Percentiles rank a stretch among this genome's conserved stretches.
Conservation (phyloP, 2,329 filamentous ascomycete genomes). For the Verticillium longisporum region DNA sequence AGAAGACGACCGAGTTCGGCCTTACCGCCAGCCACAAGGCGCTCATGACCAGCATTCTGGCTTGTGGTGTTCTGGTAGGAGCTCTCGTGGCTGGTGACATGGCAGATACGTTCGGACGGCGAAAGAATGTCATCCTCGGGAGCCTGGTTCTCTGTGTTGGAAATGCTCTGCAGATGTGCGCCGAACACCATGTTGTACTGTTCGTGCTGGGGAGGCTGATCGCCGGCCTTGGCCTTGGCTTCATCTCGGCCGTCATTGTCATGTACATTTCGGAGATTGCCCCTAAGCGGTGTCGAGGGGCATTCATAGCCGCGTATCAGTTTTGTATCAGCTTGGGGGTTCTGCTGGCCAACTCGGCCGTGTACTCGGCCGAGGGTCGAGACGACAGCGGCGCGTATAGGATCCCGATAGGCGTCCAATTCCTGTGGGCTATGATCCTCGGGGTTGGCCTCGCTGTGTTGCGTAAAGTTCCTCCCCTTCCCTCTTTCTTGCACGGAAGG, state of each 20-base stretch:
- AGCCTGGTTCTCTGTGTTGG: slow-evolving; percentile 54
- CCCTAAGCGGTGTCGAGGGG: slow-evolving; percentile 60
- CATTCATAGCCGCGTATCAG: slow-evolving; percentile 68
- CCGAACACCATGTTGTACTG: slow-evolving; percentile 40
- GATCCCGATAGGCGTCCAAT: slow-evolving; percentile 65
- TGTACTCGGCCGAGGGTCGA: slow-evolving; percentile 56
- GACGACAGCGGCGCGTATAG: slow-evolving; percentile 58
- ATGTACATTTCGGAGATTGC: slow-evolving; percentile 62
- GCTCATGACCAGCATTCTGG: slow-evolving; percentile 60
- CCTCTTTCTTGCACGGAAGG: slow-evolving; percentile 15
- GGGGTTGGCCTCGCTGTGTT: slow-evolving; percentile 18
- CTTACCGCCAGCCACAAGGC: slow-evolving; percentile 18
- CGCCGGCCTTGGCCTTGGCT: slow-evolving; percentile 59
- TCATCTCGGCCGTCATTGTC: slow-evolving; percentile 61
- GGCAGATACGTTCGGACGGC: slow-evolving; percentile 57
- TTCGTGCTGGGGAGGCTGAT: slow-evolving; percentile 59
- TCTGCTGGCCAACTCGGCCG: slow-evolving; percentile 61
- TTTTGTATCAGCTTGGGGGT: slow-evolving; percentile 72
- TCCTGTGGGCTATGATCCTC: slow-evolving; percentile 38
- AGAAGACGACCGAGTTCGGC: slow-evolving; percentile 11
- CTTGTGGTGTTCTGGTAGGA: slow-evolving; percentile 57
- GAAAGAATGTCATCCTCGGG: slow-evolving; percentile 50
- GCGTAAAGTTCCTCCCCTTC: slow-evolving; percentile 41
- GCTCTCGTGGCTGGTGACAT: slow-evolving; percentile 59
- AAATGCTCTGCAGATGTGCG: slow-evolving; percentile 52